Evolutionary conservation across 2,329 filamentous ascomycete species (phyloP).

Genomic region (Lithohypha guttulata): DNA sequence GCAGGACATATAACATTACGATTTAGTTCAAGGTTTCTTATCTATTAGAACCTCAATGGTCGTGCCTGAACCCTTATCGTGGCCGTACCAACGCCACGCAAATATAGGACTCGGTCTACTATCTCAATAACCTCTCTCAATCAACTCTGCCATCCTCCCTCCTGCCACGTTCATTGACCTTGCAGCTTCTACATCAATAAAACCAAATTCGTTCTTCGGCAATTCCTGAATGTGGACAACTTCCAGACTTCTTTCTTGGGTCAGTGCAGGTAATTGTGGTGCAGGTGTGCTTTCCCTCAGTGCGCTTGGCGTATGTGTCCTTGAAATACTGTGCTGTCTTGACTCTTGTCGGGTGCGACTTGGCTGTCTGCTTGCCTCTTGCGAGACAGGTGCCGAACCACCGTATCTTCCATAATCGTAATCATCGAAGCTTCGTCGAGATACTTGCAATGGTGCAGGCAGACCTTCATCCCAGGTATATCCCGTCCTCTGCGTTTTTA

Average conservation of each 20-base stretch:
- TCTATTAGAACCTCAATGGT: too few relatives aligned
- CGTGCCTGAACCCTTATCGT: too few relatives aligned
- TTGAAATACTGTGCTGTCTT: not conserved
- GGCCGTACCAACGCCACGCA: too few relatives aligned
- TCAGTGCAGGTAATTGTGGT: constrained; percentile 6
- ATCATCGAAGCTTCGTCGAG: constrained; percentile 18
- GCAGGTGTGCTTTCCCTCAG: constrained; percentile 12
- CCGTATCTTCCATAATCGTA: constrained; percentile 11
- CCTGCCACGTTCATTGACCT: constrained; percentile 13
- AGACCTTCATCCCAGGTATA: constrained; percentile 20
- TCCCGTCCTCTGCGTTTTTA: constrained; percentile 15
- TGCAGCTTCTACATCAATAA: not conserved
- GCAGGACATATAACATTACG: too few relatives aligned
- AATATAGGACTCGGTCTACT: too few relatives aligned
- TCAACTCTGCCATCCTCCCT: constrained; percentile 20
- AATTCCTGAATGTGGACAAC: not conserved
- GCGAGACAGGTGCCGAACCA: constrained; percentile 11
- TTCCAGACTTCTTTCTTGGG: not conserved
- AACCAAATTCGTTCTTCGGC: constrained; percentile 9
- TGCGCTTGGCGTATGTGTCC: constrained; percentile 7
- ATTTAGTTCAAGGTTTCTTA: too few relatives aligned
- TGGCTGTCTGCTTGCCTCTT: constrained; percentile 5
- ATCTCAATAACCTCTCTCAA: constrained; percentile 13
- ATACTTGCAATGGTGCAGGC: constrained; percentile 16
- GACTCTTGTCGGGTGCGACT: constrained; percentile 3